phyloP scores from a whole-genome alignment of 2,329 filamentous ascomycete species.

The Talaromyces sp. region DNA sequence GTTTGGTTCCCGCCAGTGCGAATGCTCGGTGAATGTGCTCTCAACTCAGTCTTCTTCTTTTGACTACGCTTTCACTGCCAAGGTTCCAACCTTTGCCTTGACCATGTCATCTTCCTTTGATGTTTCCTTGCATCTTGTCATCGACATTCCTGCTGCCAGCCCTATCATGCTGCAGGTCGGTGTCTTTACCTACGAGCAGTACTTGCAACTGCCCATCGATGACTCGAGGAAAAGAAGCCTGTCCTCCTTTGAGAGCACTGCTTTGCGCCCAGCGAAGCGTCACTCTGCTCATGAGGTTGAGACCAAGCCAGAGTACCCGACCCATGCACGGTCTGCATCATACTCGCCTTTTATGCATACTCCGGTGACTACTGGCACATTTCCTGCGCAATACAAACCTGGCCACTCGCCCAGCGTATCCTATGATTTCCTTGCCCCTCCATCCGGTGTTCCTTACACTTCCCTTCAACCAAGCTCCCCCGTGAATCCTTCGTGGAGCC shows the following conservation, averaged over 20 bases:
- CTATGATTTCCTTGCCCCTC: conserved; percentile 37
- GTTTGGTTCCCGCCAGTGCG: conserved; percentile 74
- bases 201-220: conserved; percentile 32
- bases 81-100: conserved; percentile 63
- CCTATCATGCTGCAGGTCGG: conserved; percentile 54
- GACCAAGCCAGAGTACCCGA: conserved; percentile 50
- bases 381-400: conserved; percentile 32
- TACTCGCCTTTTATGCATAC: conserved; percentile 50
- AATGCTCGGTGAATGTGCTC: conserved; percentile 61
- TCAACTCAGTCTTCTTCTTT: conserved; percentile 56
- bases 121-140: conserved; percentile 56
- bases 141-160: conserved; percentile 55
- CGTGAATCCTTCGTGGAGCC: conserved; percentile 44
- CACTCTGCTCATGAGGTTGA: conserved; percentile 44
- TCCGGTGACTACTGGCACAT: conserved; percentile 40
- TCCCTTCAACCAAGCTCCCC: conserved; percentile 47
- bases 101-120: conserved; percentile 54
- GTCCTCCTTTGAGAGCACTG: conserved; percentile 45
- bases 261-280: conserved; percentile 47
- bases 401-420: conserved; percentile 38
- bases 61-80: conserved; percentile 67
- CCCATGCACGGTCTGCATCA: conserved; percentile 45
- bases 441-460: conserved; percentile 38
- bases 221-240: conserved; percentile 55
- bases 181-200: conserved; percentile 57